Conservation (phyloP, 2,329 filamentous ascomycete species). For the Claviceps spartinae region DNA sequence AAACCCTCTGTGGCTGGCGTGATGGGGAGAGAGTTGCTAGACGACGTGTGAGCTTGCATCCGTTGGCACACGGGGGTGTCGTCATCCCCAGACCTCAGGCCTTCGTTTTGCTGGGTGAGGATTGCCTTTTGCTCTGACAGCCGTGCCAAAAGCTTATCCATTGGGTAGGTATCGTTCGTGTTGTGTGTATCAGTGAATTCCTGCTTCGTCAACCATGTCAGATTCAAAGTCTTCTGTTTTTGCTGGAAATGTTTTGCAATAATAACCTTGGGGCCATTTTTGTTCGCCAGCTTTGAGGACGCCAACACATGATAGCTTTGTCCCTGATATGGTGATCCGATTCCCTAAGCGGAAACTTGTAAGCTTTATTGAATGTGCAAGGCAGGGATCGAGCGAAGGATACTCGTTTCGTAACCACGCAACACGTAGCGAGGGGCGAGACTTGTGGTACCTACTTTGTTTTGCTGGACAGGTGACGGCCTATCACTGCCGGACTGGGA, state of each 20-base stretch:
- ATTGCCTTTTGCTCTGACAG: conserved; percentile 56
- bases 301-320: conserved; percentile 33
- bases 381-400: neutral
- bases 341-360: conserved; percentile 9
- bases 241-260: neutral
- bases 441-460: conserved; percentile 9
- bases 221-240: neutral
- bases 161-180: conserved; percentile 33
- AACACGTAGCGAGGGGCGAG: neutral
- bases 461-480: conserved; percentile 6
- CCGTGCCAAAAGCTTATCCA: conserved; percentile 63
- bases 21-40: conserved; percentile 46
- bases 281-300: conserved; percentile 42
- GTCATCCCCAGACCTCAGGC: conserved; percentile 30
- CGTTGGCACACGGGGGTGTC: conserved; percentile 16
- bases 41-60: conserved; percentile 33
- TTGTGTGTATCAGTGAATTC: conserved; percentile 14
- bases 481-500: conserved; percentile 7
- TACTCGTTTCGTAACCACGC: neutral
- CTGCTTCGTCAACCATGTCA: conserved; percentile 23
- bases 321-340: conserved; percentile 7
- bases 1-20: conserved; percentile 47
- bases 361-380: neutral
- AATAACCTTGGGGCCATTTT: conserved; percentile 37
- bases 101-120: conserved; percentile 45